Evolutionary conservation across 257 asterid species (phyloP), one percentile per base, ranked within the genome.

Genomic region (Nemophila menziesii): DNA sequence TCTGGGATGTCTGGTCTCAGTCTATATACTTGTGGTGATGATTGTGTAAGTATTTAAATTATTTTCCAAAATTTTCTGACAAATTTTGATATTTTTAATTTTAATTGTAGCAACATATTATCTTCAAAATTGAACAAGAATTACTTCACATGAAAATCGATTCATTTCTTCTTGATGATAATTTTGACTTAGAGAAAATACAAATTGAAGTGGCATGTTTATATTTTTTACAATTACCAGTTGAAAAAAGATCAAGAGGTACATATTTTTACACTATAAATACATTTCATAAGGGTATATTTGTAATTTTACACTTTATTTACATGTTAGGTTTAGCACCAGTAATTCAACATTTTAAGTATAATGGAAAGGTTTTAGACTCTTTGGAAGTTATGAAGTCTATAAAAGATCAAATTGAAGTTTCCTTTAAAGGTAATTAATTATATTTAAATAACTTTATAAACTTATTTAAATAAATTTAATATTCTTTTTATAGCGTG

Each of bases 191-290:
- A 26, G 94, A 85, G 61, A 76, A 64, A 57, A 57, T 90, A 69
- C 79, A 74, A 73, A 72, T 67, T 56, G 93, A 78, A 57, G 68
- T 79, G 71, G 92, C 96, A 41, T 85, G 98, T 77, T 66, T 65
- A 69, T 81, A 76, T 71, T 90, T 62, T 63, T 55, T 85, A 60
- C 76, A 69, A 54, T 82, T 81, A 36, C 59, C 83, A 33, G 53
- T 46, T 39, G 79, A 68, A 61, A 82, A 75, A 73, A 72, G 89
- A 72, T 77, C 82, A 33, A 65, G 65, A 70, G 98, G 98, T 81
- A 72, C 20, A 43, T 20, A 26, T n/a, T n/a, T n/a, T n/a, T n/a
- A n/a, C n/a, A n/a, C n/a, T n/a, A n/a, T n/a, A n/a, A n/a, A n/a
- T n/a, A n/a, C n/a, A n/a, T n/a, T n/a, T n/a, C n/a, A n/a, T n/a